Percentiles rank a stretch among this genome's conserved stretches.
Evolutionary conservation across 225 moss, liverwort and hornwort species (phyloP).

Genomic region (Antitrichia curtipendula): DNA sequence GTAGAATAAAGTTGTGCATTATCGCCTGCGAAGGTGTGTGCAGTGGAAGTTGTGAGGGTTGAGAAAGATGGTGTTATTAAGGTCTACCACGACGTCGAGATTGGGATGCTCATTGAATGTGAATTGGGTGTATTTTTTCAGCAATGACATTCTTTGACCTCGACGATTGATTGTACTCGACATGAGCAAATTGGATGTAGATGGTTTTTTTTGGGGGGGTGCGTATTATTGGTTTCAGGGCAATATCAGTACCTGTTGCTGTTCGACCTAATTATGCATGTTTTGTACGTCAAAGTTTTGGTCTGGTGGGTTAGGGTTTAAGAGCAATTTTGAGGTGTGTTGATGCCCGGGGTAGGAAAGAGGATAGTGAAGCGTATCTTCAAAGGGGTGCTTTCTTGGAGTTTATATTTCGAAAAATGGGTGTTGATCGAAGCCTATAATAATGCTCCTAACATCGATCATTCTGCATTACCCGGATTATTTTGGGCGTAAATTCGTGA

Average conservation of each 20-base stretch:
- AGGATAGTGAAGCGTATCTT: not conserved
- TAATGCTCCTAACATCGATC: not conserved
- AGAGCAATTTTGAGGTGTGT: not conserved
- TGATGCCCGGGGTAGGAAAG: not conserved
- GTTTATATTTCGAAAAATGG: not conserved
- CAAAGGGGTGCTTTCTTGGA: not conserved
- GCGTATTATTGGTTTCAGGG: not conserved
- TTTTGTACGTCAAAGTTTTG: not conserved
- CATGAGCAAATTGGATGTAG: not conserved
- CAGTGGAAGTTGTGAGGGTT: not conserved
- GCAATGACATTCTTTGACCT: not conserved
- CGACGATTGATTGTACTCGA: not conserved
- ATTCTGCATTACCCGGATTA: not conserved
- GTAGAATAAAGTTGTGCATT: not conserved
- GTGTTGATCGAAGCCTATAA: not conserved
- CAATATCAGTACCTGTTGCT: not conserved
- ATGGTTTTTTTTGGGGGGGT: not conserved
- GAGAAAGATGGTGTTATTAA: not conserved
- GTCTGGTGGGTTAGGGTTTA: slow-evolving; percentile 6
- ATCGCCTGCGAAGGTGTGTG: not conserved
- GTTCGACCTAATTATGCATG: not conserved
- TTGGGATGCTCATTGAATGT: not conserved
- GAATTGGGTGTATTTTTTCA: not conserved
- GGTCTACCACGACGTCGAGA: not conserved
- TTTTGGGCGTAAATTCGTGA: not conserved